These are phyloP conservation scores for Coemansia sp. DNA, from an alignment of 192 early-diverging fungal species.

Conservation along the genomic window DNA sequence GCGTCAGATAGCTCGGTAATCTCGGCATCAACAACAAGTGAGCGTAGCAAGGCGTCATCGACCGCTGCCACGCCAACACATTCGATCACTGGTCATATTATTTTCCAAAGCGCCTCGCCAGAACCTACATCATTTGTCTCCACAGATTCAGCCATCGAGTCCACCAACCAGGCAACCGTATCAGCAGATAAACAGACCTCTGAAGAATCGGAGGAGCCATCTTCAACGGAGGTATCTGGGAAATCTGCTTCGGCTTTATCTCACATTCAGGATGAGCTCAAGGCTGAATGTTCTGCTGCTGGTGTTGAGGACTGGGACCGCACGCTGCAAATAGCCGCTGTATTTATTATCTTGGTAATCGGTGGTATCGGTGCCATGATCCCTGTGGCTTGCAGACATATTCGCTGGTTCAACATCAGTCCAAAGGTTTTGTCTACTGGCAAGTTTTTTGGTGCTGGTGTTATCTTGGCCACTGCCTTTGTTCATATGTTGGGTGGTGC, in stretches of 20 bases:
- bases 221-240: too few relatives aligned
- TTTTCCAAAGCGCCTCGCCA: slow-evolving; percentile 16
- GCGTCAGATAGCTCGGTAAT: too few relatives aligned
- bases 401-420: slow-evolving; percentile 27
- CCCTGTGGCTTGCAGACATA: slow-evolving; percentile 48
- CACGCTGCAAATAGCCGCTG: slow-evolving; percentile 49
- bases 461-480: slow-evolving; percentile 72
- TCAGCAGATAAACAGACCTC: too few relatives aligned
- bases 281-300: slow-evolving; percentile 19
- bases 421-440: slow-evolving; percentile 36
- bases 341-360: slow-evolving; percentile 56
- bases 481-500: slow-evolving; percentile 72
- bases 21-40: slow-evolving; percentile 1
- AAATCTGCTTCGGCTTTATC: too few relatives aligned
- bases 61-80: background rate
- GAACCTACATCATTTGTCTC: background rate
- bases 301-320: slow-evolving; percentile 47
- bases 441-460: slow-evolving; percentile 63
- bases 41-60: background rate
- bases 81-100: slow-evolving; percentile 30
- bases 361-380: slow-evolving; percentile 53
- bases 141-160: background rate
- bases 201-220: too few relatives aligned
- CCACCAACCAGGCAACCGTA: background rate
- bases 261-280: background rate